A percentile compares a stretch with the other conserved stretches of the same genome.
Conservation (phyloP, 257 asterid species). For the Agastache rugosa region DNA sequence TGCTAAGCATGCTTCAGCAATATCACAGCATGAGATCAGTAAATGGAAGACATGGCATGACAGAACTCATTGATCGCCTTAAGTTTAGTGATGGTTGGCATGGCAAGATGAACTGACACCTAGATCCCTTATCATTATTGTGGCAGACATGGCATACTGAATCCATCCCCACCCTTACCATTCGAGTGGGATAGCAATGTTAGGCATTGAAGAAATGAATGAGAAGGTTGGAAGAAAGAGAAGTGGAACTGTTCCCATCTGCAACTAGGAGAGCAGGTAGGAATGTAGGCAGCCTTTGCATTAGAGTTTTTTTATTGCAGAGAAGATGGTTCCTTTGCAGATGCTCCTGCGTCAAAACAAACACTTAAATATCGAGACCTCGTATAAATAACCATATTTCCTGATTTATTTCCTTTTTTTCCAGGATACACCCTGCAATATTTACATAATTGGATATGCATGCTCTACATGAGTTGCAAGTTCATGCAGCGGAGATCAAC, state of each 20-base stretch:
- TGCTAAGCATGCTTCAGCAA: constrained; percentile 88
- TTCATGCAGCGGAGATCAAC: constrained; percentile 22
- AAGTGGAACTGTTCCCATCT: constrained; percentile 69
- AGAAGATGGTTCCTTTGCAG: constrained; percentile 67
- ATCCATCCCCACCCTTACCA: constrained; percentile 57
- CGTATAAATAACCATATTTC: constrained; percentile 35
- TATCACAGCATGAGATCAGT: constrained; percentile 76
- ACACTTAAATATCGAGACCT: constrained; percentile 62
- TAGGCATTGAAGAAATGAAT: constrained; percentile 59
- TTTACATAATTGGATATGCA: neutral
- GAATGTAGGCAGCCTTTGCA: constrained; percentile 73
- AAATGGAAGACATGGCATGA: constrained; percentile 81
- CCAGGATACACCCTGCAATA: constrained; percentile 5
- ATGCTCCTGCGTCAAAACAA: constrained; percentile 92
- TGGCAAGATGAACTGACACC: constrained; percentile 73
- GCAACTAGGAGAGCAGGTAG: constrained; percentile 73
- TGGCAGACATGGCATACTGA: constrained; percentile 47
- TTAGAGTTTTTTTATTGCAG: constrained; percentile 63
- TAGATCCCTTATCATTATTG: constrained; percentile 45
- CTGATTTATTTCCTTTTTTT: constrained; percentile 22
- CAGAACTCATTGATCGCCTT: constrained; percentile 72
- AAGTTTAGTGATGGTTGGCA: constrained; percentile 64
- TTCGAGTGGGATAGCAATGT: constrained; percentile 64
- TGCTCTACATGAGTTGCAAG: constrained; percentile 11
- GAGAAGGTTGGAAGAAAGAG: constrained; percentile 56